Evolutionary conservation across 169 alveolate species (phyloP).

Genomic region (Plasmodium vinckei): DNA sequence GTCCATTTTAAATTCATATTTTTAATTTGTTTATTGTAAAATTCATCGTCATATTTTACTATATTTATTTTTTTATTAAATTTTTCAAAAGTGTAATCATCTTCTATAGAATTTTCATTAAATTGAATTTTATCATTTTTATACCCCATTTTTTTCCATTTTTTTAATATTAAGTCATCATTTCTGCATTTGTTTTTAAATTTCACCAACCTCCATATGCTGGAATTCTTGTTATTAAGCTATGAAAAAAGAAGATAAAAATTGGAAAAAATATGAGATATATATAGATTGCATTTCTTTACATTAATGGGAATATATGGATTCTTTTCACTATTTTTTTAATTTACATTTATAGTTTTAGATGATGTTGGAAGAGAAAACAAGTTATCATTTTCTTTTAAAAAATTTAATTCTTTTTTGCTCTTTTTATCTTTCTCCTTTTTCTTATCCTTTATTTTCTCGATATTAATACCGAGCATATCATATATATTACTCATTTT

Average conservation of each 20-base stretch:
- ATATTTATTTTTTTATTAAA: slow-evolving; percentile 82
- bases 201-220: slow-evolving; percentile 81
- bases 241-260: not conserved
- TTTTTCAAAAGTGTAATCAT: slow-evolving; percentile 82
- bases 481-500: slow-evolving; percentile 76
- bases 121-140: slow-evolving; percentile 59
- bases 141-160: slow-evolving; percentile 82
- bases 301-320: slow-evolving; percentile 2
- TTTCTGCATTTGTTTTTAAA: slow-evolving; percentile 84
- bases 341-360: slow-evolving; percentile 51
- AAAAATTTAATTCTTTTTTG: slow-evolving; percentile 45
- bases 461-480: slow-evolving; percentile 73
- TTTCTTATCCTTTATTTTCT: slow-evolving; percentile 60
- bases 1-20: slow-evolving; percentile 81
- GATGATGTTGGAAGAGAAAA: slow-evolving; percentile 74
- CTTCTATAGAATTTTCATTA: slow-evolving; percentile 54
- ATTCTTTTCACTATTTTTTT: not conserved
- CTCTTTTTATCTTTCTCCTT: slow-evolving; percentile 73
- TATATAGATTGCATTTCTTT: not conserved
- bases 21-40: slow-evolving; percentile 76
- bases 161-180: slow-evolving; percentile 82
- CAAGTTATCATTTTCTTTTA: slow-evolving; percentile 58
- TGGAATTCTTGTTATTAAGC: slow-evolving; percentile 73
- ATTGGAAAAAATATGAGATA: not conserved
- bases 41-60: slow-evolving; percentile 84